phyloP scores from a whole-genome alignment of 805 yeast genomes.

The Metschnikowia bowlesiae region DNA sequence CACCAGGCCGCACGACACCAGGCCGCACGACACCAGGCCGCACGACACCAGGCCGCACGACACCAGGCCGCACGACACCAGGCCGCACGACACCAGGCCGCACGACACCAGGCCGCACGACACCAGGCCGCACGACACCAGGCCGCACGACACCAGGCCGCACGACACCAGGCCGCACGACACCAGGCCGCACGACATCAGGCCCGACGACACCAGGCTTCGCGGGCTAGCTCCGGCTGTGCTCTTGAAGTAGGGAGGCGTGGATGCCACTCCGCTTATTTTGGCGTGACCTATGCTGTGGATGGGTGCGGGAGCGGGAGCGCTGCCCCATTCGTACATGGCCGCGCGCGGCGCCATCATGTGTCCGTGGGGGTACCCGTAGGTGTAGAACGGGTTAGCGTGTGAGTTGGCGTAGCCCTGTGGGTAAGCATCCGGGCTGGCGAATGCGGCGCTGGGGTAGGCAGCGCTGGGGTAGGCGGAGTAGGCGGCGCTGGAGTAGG shows the following conservation, averaged over 20 bases:
- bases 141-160: no score
- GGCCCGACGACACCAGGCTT: neutral
- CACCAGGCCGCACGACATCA: no score
- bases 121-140: no score
- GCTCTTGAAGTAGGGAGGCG: constrained; percentile 12
- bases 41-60: no score
- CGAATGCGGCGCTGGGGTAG: no score
- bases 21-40: no score
- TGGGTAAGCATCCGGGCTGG: no score
- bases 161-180: no score
- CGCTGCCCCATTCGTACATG: constrained; percentile 3
- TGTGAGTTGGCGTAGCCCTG: neutral
- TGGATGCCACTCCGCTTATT: constrained; percentile 3
- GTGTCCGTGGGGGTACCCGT: neutral
- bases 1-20: no score
- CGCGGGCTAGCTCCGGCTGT: neutral
- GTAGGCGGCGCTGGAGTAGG: no score
- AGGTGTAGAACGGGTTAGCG: neutral
- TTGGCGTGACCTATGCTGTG: neutral
- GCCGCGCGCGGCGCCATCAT: constrained; percentile 2
- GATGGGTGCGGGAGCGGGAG: neutral
- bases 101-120: neutral
- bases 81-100: neutral
- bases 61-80: neutral
- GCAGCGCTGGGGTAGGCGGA: no score